Conservation (phyloP, 78 protist species). For the Dictyostelium purpureum region DNA sequence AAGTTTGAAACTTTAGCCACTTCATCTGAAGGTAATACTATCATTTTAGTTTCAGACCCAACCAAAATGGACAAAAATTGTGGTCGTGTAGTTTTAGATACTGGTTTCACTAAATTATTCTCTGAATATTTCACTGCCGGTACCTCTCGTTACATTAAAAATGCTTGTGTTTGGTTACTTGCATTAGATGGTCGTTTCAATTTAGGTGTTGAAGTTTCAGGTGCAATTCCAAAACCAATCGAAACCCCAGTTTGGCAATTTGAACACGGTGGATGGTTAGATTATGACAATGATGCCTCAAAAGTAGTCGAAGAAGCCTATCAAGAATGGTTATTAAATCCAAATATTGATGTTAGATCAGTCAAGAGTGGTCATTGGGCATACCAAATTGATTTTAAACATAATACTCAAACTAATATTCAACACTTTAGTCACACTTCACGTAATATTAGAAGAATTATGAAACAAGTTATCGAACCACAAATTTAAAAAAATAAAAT, state of each 20-base stretch:
- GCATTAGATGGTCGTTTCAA: slow-evolving; percentile 45
- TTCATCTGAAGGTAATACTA: neutral
- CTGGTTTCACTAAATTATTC: slow-evolving; percentile 18
- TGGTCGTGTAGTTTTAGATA: slow-evolving; percentile 46
- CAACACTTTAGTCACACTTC: slow-evolving; percentile 66
- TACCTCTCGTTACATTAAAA: slow-evolving; percentile 19
- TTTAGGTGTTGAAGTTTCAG: slow-evolving; percentile 15
- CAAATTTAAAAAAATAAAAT: too few species aligned
- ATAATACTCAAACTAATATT: slow-evolving; percentile 62
- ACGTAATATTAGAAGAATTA: slow-evolving; percentile 37
- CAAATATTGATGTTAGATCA: slow-evolving; percentile 61
- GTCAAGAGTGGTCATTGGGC: slow-evolving; percentile 64
- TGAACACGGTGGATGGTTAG: slow-evolving; percentile 31
- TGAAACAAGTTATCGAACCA: neutral
- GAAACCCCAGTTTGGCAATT: slow-evolving; percentile 61
- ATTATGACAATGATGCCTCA: slow-evolving; percentile 69
- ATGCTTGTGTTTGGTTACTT: slow-evolving; percentile 42
- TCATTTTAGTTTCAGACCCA: neutral
- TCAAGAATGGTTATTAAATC: slow-evolving; percentile 60
- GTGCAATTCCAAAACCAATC: neutral
- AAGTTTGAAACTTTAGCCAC: slow-evolving; percentile 7
- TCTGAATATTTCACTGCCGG: slow-evolving; percentile 11
- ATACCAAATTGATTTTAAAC: slow-evolving; percentile 68
- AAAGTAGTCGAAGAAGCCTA: slow-evolving; percentile 44
- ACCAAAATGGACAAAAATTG: neutral